Evolutionary conservation across 495 filamentous ascomycete genomes (phyloP).

Genomic region (Ramalina peruviana): DNA sequence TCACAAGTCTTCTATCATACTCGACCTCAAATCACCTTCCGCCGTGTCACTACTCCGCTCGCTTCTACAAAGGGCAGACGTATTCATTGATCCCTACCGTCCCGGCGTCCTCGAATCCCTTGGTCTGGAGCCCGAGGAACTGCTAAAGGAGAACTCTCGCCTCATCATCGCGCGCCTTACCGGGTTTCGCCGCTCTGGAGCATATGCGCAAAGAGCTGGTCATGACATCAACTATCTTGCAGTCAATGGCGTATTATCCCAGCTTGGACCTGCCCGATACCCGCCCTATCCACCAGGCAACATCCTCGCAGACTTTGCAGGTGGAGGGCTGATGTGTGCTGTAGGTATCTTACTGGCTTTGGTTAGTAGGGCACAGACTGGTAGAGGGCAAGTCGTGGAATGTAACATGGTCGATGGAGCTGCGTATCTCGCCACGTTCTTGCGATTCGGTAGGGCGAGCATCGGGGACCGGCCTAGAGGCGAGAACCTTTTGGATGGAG

Average conservation of each 20-base stretch:
- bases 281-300: conserved; percentile 71
- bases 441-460: conserved; percentile 43
- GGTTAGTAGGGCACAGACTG: conserved; percentile 31
- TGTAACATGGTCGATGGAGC: conserved; percentile 93
- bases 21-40: conserved; percentile 56
- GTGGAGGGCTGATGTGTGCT: conserved; percentile 66
- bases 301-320: conserved; percentile 80
- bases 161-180: conserved; percentile 76
- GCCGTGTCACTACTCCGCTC: conserved; percentile 51
- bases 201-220: conserved; percentile 79
- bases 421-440: conserved; percentile 62
- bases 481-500: conserved; percentile 66
- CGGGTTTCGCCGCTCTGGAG: conserved; percentile 76
- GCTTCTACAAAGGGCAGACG: conserved; percentile 49
- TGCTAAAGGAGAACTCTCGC: conserved; percentile 55
- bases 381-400: conserved; percentile 76
- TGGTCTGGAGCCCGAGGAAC: conserved; percentile 51
- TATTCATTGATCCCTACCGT: conserved; percentile 86
- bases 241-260: conserved; percentile 62
- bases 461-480: conserved; percentile 52
- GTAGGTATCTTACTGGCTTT: conserved; percentile 35
- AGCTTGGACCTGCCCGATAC: conserved; percentile 51
- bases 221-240: conserved; percentile 97
- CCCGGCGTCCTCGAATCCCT: conserved; percentile 80
- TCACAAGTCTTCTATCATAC: conserved; percentile 60